Conservation (phyloP, 164 flowering plant species). For the Macadamia tetraphylla region DNA sequence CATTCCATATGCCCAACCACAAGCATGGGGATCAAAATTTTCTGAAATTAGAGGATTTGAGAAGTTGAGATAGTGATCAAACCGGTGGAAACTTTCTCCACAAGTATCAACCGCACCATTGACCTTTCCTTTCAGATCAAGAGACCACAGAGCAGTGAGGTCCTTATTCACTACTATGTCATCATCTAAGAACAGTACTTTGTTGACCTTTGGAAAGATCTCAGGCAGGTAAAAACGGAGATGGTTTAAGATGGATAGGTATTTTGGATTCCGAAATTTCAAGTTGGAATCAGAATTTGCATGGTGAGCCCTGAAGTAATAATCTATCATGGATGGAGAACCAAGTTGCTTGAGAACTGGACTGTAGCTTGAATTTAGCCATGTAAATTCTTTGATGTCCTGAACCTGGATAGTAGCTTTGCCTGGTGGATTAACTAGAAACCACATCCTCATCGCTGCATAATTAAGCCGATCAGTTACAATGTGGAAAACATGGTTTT, state of each 20-base stretch:
- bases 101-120: slow-evolving; percentile 83
- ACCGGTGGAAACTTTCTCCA: slow-evolving; percentile 24
- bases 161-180: slow-evolving; percentile 91
- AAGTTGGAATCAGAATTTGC: slow-evolving; percentile 74
- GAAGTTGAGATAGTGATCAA: slow-evolving; percentile 28
- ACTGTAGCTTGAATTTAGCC: slow-evolving; percentile 90
- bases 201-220: slow-evolving; percentile 83
- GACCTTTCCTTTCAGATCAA: slow-evolving; percentile 81
- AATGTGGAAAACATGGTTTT: slow-evolving; percentile 83
- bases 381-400: slow-evolving; percentile 81
- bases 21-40: slow-evolving; percentile 21
- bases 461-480: slow-evolving; percentile 80
- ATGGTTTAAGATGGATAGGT: slow-evolving; percentile 87
- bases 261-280: slow-evolving; percentile 89
- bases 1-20: slow-evolving; percentile 30
- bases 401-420: slow-evolving; percentile 77
- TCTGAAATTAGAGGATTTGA: slow-evolving; percentile 26
- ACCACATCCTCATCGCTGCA: slow-evolving; percentile 97
- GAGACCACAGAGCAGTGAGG: slow-evolving; percentile 69
- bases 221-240: slow-evolving; percentile 94
- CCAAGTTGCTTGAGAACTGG: slow-evolving; percentile 82
- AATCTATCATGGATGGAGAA: slow-evolving; percentile 76
- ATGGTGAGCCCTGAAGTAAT: slow-evolving; percentile 73
- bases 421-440: slow-evolving; percentile 70
- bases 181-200: slow-evolving; percentile 89